Base-by-base conservation (phyloP, 768 basidiomycete genomes). In the Hygrophoropsis aurantiaca region DNA sequence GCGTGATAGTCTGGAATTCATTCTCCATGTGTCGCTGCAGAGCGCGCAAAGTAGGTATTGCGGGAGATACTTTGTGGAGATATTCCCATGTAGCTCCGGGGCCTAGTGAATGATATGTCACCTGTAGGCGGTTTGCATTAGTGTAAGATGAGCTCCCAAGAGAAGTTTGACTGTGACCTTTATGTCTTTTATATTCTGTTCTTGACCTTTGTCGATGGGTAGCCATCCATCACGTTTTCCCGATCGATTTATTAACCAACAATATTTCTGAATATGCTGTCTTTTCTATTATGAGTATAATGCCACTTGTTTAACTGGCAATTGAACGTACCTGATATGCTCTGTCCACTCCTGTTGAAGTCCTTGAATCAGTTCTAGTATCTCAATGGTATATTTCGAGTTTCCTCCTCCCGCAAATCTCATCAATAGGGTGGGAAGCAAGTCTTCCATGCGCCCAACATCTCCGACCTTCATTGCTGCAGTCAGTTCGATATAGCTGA, bases 161-260 rank as follows among this genome's bases (percentile, higher is more conserved):
- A 41, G 18, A 20, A 27, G 42, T 18, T 8, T n/a, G n/a, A n/a
- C n/a, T n/a, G n/a, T n/a, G n/a, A 66, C 65, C 47, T 70, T 70
- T 8, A 68, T 64, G 43, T 69, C 65, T 47, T 58, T 60, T 33
- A 72, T 65, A 44, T 69, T 71, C 19, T 62, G 57, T 38, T 72
- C 69, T 44, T 69, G 64, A 1, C 62, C 60, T 38, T 50, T 49
- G 50, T 72, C 67, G 4, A 72, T 49, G 1, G 66, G 51, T 11
- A 51, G 46, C 39, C 57, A 63, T 10, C 13, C 21, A 11, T 53
- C 20, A n/a, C 36, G 56, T 4, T 52, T 44, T 0, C 66, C 67
- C 1, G 52, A 48, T 1, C 47, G 38, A 39, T 67, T 69, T 0
- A 63, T 39, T 0, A 69, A 34, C 66, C 66, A 68, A 42, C 61